Evolutionary conservation across 768 basidiomycete species (phyloP).

Genomic region (Xanthoconium stramineum): DNA sequence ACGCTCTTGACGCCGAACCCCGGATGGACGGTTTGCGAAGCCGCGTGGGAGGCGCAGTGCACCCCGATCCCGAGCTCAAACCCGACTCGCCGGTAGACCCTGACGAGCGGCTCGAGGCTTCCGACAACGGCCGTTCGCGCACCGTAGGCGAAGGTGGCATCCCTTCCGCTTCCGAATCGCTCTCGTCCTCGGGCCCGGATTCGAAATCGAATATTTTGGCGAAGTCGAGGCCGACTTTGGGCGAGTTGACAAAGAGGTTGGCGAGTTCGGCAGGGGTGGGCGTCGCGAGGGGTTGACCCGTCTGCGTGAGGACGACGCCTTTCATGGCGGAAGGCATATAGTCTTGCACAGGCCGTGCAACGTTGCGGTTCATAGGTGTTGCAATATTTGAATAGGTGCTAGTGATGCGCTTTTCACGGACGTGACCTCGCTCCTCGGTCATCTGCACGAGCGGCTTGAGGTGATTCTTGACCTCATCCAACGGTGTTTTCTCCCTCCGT

Average conservation of each 20-base stretch:
- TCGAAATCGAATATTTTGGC: too few relatives aligned
- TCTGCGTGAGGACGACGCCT: slow-evolving; percentile 75
- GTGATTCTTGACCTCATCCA: slow-evolving; percentile 76
- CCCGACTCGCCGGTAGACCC: slow-evolving; percentile 26
- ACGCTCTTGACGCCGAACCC: slow-evolving; percentile 35
- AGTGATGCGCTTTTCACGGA: slow-evolving; percentile 17
- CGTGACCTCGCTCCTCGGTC: slow-evolving; percentile 27
- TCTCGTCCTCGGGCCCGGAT: slow-evolving; percentile 25
- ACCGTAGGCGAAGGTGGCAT: slow-evolving; percentile 48
- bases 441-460: slow-evolving; percentile 48
- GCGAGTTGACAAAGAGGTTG: slow-evolving; percentile 65
- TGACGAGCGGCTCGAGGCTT: slow-evolving; percentile 25
- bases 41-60: slow-evolving; percentile 41
- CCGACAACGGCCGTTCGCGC: slow-evolving; percentile 38
- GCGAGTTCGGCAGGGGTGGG: slow-evolving; percentile 66
- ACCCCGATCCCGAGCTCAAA: slow-evolving; percentile 18
- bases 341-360: slow-evolving; percentile 27
- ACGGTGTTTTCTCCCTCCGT: slow-evolving; percentile 53
- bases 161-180: slow-evolving; percentile 27
- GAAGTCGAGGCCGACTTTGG: slow-evolving; percentile 70
- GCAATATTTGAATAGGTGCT: slow-evolving; percentile 31
- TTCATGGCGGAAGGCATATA: slow-evolving; percentile 56
- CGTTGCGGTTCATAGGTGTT: slow-evolving; percentile 49
- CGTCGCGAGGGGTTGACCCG: slow-evolving; percentile 71
- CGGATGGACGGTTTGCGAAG: slow-evolving; percentile 59